A percentile compares a stretch with the other conserved stretches of the same genome.
phyloP scores from a whole-genome alignment of 1,139 yeast genomes.

The Candida glucosophila region DNA sequence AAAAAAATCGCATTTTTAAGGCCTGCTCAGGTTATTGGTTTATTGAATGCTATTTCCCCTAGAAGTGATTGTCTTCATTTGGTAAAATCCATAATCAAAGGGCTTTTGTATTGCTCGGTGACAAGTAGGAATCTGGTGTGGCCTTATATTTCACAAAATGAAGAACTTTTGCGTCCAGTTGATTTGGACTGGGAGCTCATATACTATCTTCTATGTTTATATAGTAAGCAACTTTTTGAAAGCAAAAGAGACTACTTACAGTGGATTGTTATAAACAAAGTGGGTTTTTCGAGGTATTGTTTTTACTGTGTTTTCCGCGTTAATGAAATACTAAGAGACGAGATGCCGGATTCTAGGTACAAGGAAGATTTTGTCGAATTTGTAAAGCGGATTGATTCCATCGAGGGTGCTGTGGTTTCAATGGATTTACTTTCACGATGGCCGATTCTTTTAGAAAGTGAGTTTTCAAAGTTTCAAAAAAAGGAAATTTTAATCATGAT shows the following conservation, averaged over 20 bases:
- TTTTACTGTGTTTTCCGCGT: constrained; percentile 37
- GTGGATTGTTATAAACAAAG: not conserved
- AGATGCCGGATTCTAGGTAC: too few relatives aligned
- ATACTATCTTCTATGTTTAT: constrained; percentile 40
- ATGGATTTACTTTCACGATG: constrained; percentile 39
- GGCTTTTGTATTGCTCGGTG: constrained; percentile 20
- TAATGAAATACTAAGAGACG: constrained; percentile 33
- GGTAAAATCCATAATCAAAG: constrained; percentile 30
- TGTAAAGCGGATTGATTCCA: constrained; percentile 8
- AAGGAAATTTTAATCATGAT: constrained; percentile 7
- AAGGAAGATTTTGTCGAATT: constrained; percentile 19
- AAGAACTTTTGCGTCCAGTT: too few relatives aligned
- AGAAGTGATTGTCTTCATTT: constrained; percentile 11
- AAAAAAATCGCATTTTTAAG: constrained; percentile 36
- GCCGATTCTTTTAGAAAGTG: constrained; percentile 39
- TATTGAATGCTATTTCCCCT: constrained; percentile 8
- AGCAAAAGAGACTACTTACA: constrained; percentile 1
- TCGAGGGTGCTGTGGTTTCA: constrained; percentile 7
- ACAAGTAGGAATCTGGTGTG: constrained; percentile 13
- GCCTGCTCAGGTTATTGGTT: constrained; percentile 28
- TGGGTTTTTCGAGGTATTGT: constrained; percentile 12
- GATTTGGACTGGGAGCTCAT: constrained; percentile 34
- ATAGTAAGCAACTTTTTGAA: constrained; percentile 28
- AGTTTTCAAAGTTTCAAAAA: constrained; percentile 16
- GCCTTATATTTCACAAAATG: too few relatives aligned